These are phyloP conservation scores for Pythium pyrilobum DNA, from an alignment of 352 stramenopile species.

Conservation along the genomic window DNA sequence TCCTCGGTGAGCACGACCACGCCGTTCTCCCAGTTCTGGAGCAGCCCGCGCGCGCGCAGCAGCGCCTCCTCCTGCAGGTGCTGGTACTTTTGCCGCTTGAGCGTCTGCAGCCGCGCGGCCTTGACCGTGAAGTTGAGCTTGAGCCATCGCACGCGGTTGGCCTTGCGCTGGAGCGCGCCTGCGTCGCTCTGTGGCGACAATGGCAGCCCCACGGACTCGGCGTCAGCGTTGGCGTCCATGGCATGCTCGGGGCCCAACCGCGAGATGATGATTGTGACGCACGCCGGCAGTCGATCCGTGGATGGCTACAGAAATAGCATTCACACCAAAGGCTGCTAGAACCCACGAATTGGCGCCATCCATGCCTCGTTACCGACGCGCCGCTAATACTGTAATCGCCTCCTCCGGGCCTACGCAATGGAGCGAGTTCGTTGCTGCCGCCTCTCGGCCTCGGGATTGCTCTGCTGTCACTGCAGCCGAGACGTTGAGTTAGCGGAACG, in stretches of 20 bases:
- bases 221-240: constrained; percentile 12
- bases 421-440: no score
- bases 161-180: constrained; percentile 1
- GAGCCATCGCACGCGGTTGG: constrained; percentile 45
- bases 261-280: no score
- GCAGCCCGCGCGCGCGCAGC: constrained; percentile 46
- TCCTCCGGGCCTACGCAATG: no score
- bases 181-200: not conserved
- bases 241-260: no score
- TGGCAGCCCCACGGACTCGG: not conserved
- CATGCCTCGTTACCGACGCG: no score
- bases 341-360: no score
- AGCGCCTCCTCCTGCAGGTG: constrained; percentile 65
- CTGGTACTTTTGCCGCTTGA: constrained; percentile 72
- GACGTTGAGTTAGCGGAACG: constrained; percentile 7
- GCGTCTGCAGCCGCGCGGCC: constrained; percentile 43
- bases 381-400: no score
- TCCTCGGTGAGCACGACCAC: constrained; percentile 56
- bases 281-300: no score
- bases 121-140: constrained; percentile 78
- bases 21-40: constrained; percentile 64
- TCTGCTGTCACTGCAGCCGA: no score
- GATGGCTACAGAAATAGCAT: constrained; percentile 1
- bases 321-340: not conserved
- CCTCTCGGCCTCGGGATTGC: no score